These are phyloP conservation scores for Coprinopsis strossmayeri DNA, from an alignment of 768 basidiomycete genomes.

Conservation along the genomic window DNA sequence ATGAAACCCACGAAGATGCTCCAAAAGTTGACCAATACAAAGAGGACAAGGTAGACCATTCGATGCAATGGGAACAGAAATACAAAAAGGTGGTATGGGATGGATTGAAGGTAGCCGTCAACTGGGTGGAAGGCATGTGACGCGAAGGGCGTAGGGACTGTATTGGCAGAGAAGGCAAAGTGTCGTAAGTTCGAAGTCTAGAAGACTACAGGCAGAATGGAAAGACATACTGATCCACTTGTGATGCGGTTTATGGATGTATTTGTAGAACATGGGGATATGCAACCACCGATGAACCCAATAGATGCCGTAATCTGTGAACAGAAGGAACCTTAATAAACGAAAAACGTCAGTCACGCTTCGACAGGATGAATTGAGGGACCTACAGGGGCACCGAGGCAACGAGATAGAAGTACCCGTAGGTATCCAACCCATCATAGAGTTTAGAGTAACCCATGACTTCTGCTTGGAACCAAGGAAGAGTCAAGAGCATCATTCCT, in stretches of 20 bases:
- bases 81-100: slow-evolving; percentile 92
- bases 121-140: slow-evolving; percentile 97
- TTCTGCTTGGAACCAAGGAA: slow-evolving; percentile 94
- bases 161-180: not conserved
- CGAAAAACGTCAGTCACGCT: slow-evolving; percentile 5
- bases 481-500: slow-evolving; percentile 70
- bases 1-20: slow-evolving; percentile 70
- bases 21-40: slow-evolving; percentile 93
- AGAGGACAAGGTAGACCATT: slow-evolving; percentile 73
- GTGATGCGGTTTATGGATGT: slow-evolving; percentile 96
- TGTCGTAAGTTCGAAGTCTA: not conserved
- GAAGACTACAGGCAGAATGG: not conserved
- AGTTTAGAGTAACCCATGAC: slow-evolving; percentile 78
- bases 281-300: slow-evolving; percentile 95
- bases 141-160: slow-evolving; percentile 96
- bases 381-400: slow-evolving; percentile 66
- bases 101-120: slow-evolving; percentile 89
- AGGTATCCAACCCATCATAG: slow-evolving; percentile 74
- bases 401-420: slow-evolving; percentile 69
- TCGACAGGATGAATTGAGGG: slow-evolving; percentile 2
- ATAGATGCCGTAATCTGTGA: slow-evolving; percentile 90
- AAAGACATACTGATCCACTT: slow-evolving; percentile 85
- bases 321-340: slow-evolving; percentile 22
- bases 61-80: slow-evolving; percentile 91
- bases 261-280: slow-evolving; percentile 80